Base-by-base conservation (phyloP, 129 eudicot genomes). In the Smallanthus sonchifolius region DNA sequence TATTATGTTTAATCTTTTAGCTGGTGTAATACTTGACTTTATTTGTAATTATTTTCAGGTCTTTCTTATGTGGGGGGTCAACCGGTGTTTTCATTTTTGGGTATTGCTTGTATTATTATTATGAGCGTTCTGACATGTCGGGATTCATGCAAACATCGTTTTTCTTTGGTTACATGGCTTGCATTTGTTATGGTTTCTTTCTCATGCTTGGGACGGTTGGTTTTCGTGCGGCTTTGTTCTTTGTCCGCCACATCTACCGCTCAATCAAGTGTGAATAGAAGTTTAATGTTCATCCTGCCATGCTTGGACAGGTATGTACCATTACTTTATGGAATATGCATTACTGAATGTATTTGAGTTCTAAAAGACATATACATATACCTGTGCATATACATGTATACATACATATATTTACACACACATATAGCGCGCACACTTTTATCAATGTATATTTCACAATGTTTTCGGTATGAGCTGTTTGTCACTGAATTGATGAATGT, bases 131-230 rank as follows among this genome's bases (percentile, higher is more conserved):
- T 10, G 90, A 88, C 77, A 88, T 88, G 94, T 69, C 89, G 0
- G 94, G 94, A n/a, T 88, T 88, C 83, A 88, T 88, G 94, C 94
- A 88, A 75, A 85, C 94, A 7, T 88, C 94, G 1, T 88, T 88
- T 60, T 88, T 88, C 90, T 88, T 88, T 47, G 94, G 90, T 13
- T 88, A 85, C 86, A 88, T 88, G 94, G 90, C 94, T 57, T 88
- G 94, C 77, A 83, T 88, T 38, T 88, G 90, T 69, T 88, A 85
- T 57, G 94, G 88, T 34, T 88, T 88, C 88, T 88, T 88, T 78
- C 80, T 88, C 42, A 88, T 88, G 94, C 94, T 88, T 40, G 94
- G 94, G 20, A 74, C 68, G 11, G 81, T 88, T 5, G 90, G 94
- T 63, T 88, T 88, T 61, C 87, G 94, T 45, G 86, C 94, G 5